These are phyloP conservation scores for Suillus clintonianus DNA, from an alignment of 768 basidiomycete species.

Conservation along the genomic window DNA sequence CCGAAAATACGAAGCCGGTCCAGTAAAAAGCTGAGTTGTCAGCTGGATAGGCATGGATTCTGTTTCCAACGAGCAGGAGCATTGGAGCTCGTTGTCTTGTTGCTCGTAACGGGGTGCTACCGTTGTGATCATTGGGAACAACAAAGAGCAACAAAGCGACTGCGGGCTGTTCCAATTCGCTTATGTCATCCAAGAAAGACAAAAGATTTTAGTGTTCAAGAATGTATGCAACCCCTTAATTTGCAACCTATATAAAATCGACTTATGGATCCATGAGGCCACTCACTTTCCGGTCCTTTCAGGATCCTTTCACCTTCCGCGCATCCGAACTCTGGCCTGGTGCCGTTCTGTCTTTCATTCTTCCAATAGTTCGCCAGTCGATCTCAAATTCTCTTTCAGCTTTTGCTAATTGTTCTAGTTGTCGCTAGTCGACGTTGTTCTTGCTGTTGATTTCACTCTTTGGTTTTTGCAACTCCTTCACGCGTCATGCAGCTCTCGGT, in stretches of 20 bases:
- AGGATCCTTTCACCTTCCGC: not conserved
- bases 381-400: not conserved
- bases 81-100: not conserved
- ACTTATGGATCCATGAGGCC: not conserved
- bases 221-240: not conserved
- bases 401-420: not conserved
- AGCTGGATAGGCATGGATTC: not conserved
- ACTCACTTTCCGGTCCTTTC: not conserved
- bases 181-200: not conserved
- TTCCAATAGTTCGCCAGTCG: constrained; percentile 18
- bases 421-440: constrained; percentile 16
- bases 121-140: not conserved
- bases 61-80: not conserved
- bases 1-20: not conserved
- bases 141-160: not conserved
- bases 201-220: not conserved
- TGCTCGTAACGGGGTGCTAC: not conserved
- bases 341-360: not conserved
- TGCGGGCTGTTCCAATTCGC: not conserved
- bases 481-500: constrained; percentile 55
- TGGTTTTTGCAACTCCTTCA: not conserved
- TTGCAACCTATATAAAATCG: not conserved
- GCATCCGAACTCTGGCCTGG: not conserved
- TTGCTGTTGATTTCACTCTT: not conserved
- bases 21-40: not conserved